Percentiles rank a stretch among this genome's conserved stretches.
phyloP scores from a whole-genome alignment of 345 rosid genomes.

The Eucalyptus camaldulensis region DNA sequence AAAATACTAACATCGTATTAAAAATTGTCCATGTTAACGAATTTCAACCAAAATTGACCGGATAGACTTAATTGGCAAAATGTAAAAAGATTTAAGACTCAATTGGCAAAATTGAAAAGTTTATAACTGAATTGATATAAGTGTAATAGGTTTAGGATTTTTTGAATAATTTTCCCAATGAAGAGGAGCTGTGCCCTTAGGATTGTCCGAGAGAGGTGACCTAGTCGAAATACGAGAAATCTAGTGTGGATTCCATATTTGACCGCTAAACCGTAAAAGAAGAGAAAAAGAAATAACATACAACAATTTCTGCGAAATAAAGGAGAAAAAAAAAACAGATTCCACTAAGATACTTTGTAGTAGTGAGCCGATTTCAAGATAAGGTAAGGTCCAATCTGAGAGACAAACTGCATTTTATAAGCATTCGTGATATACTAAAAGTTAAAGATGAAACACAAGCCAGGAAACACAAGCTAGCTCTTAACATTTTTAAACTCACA shows the following conservation, averaged over 20 bases:
- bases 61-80: too few species aligned
- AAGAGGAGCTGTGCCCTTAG: not conserved
- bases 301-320: not conserved
- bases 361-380: not conserved
- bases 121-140: too few species aligned
- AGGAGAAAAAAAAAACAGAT: not conserved
- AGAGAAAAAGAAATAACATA: not conserved
- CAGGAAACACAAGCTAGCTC: not conserved
- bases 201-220: not conserved
- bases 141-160: too few species aligned
- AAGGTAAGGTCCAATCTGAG: not conserved
- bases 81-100: fast-evolving
- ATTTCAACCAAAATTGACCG: too few species aligned
- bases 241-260: not conserved
- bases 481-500: not conserved
- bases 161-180: too few species aligned
- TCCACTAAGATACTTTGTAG: not conserved
- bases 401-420: not conserved
- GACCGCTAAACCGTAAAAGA: not conserved
- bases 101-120: too few species aligned
- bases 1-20: too few species aligned
- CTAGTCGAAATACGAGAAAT: not conserved
- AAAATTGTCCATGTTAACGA: too few species aligned
- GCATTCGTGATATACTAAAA: not conserved
- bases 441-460: too few species aligned